phyloP scores from a whole-genome alignment of 2,329 filamentous ascomycete species.

The Cercospora sp. region DNA sequence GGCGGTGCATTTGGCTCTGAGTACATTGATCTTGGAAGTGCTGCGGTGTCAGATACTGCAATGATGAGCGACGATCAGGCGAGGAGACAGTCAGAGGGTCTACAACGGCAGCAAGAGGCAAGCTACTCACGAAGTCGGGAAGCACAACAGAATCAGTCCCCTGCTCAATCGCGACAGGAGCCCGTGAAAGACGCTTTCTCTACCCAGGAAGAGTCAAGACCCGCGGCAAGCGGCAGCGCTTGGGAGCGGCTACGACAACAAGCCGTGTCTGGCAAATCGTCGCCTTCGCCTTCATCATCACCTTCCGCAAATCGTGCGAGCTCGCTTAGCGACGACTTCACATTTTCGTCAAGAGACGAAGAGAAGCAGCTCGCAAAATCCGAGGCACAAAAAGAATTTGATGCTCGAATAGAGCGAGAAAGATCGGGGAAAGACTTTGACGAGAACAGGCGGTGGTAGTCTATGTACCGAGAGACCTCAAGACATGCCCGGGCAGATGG shows the following conservation, averaged over 20 bases:
- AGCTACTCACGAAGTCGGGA: slow-evolving; percentile 10
- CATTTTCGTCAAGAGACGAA: slow-evolving; percentile 46
- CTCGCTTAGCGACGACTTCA: slow-evolving; percentile 46
- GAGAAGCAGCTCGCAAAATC: slow-evolving; percentile 46
- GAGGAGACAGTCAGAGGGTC: slow-evolving; percentile 18
- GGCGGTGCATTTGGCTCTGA: slow-evolving; percentile 37
- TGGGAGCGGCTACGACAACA: slow-evolving; percentile 48
- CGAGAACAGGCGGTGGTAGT: slow-evolving; percentile 18
- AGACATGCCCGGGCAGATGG: too few species aligned
- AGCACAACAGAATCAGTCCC: background rate
- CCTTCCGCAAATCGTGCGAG: slow-evolving; percentile 28
- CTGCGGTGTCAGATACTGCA: slow-evolving; percentile 26
- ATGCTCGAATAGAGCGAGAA: slow-evolving; percentile 52
- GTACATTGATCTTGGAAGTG: slow-evolving; percentile 33
- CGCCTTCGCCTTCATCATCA: slow-evolving; percentile 28
- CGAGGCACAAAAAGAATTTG: slow-evolving; percentile 53
- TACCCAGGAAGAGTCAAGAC: background rate
- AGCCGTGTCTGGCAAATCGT: slow-evolving; percentile 26
- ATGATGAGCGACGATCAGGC: slow-evolving; percentile 37
- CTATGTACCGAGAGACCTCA: too few species aligned
- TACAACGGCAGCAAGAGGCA: slow-evolving; percentile 16
- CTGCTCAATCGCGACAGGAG: background rate
- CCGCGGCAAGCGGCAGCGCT: slow-evolving; percentile 38
- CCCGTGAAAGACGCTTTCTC: slow-evolving; percentile 3
- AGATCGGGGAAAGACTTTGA: slow-evolving; percentile 49